Evolutionary conservation across 805 yeast genomes (phyloP).

Genomic region (Helenozyma baotianmanensis): DNA sequence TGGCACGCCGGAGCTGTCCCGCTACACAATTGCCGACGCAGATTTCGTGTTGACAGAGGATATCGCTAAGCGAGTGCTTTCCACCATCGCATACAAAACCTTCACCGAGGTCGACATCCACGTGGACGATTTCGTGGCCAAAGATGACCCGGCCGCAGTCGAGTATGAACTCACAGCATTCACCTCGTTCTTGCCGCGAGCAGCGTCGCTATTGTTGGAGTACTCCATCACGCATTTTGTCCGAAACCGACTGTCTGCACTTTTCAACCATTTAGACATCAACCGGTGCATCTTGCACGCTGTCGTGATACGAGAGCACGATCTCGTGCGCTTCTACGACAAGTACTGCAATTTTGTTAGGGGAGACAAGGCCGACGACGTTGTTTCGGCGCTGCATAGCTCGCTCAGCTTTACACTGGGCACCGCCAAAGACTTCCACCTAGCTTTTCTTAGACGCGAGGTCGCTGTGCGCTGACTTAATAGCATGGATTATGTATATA

Average conservation of each 20-base stretch:
- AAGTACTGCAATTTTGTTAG: slow-evolving; percentile 33
- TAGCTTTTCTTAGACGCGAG: slow-evolving; percentile 31
- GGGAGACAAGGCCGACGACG: no score
- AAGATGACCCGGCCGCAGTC: no score
- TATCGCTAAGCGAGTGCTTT: slow-evolving; percentile 18
- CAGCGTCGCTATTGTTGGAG: slow-evolving; percentile 28
- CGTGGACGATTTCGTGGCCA: no score
- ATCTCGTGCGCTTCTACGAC: slow-evolving; percentile 42
- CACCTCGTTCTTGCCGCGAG: slow-evolving; percentile 44
- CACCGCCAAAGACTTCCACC: slow-evolving; percentile 27
- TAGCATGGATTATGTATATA: background rate
- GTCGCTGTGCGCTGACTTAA: background rate
- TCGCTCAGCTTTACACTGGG: no score
- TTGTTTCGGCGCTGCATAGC: no score
- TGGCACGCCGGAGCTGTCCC: slow-evolving; percentile 6
- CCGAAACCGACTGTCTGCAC: background rate
- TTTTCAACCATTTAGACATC: slow-evolving; percentile 1
- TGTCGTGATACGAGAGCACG: slow-evolving; percentile 47
- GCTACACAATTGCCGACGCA: slow-evolving; percentile 12
- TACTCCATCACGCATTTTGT: slow-evolving; percentile 16
- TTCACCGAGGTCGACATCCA: slow-evolving; percentile 1
- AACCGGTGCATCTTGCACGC: slow-evolving; percentile 27
- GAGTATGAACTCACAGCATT: slow-evolving; percentile 45
- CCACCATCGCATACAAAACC: slow-evolving; percentile 18
- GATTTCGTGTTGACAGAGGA: slow-evolving; percentile 14